A percentile compares a stretch with the other conserved stretches of the same genome.
Evolutionary conservation across 257 asterid genomes (phyloP).

Genomic region (Ligustrum vulgare): DNA sequence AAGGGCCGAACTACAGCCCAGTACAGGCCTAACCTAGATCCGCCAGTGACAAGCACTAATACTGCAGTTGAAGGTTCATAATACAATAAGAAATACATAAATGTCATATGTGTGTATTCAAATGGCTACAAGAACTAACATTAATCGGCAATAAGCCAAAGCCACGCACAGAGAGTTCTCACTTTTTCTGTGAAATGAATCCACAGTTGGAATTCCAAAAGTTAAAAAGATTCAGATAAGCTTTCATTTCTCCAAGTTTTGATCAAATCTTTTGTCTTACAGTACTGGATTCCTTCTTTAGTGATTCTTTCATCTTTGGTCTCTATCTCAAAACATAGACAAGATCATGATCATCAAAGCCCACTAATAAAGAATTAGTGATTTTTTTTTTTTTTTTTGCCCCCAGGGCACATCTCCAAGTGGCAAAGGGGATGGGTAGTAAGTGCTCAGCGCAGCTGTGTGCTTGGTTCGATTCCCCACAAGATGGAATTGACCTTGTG

Average conservation of each 20-base stretch:
- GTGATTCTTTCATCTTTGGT: conserved; percentile 1
- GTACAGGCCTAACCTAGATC: too few species aligned
- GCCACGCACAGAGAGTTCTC: neutral
- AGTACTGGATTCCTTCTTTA: conserved; percentile 11
- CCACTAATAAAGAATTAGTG: neutral
- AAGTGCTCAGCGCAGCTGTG: too few species aligned
- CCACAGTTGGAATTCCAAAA: conserved; percentile 2
- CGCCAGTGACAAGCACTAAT: too few species aligned
- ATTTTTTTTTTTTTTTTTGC: too few species aligned
- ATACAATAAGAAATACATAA: neutral
- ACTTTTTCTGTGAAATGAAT: neutral
- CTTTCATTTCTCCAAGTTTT: neutral
- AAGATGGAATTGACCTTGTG: too few species aligned
- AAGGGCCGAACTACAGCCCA: too few species aligned
- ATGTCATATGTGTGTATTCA: neutral
- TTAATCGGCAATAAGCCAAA: neutral
- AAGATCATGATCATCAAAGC: too few species aligned
- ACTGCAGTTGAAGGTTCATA: neutral
- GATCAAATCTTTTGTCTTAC: conserved; percentile 16
- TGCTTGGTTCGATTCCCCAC: too few species aligned
- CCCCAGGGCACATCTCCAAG: too few species aligned
- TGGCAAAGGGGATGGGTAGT: too few species aligned
- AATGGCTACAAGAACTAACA: neutral
- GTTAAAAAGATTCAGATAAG: conserved; percentile 19
- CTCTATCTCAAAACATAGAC: neutral